A percentile compares a stretch with the other conserved stretches of the same genome.
Conservation (phyloP, 2,329 filamentous ascomycete genomes). For the Epichloe aotearoae region DNA sequence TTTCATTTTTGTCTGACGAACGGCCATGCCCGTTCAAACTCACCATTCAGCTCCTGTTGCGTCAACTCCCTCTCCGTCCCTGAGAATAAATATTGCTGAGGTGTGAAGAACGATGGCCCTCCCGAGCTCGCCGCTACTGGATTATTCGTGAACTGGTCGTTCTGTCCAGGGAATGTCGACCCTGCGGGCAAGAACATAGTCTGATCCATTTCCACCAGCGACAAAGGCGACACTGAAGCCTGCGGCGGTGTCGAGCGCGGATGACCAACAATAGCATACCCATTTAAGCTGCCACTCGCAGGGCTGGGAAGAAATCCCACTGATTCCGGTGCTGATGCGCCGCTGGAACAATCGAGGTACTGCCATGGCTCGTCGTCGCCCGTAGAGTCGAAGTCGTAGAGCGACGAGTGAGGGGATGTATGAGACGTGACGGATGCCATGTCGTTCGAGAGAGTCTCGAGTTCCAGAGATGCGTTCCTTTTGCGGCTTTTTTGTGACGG, state of each 20-base stretch:
- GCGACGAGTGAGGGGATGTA: constrained; percentile 25
- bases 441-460: not conserved
- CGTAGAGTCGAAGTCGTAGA: constrained; percentile 26
- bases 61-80: constrained; percentile 16
- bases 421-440: constrained; percentile 28
- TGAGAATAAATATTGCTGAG: constrained; percentile 26
- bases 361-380: constrained; percentile 33
- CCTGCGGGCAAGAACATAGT: constrained; percentile 20
- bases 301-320: constrained; percentile 36
- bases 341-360: constrained; percentile 24
- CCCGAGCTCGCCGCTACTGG: constrained; percentile 7
- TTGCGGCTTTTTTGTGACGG: not conserved
- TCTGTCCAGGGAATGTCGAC: constrained; percentile 17
- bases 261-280: constrained; percentile 33
- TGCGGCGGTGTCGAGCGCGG: constrained; percentile 15
- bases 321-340: constrained; percentile 23
- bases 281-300: constrained; percentile 35
- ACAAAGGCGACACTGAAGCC: constrained; percentile 27
- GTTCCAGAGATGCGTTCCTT: not conserved
- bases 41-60: constrained; percentile 18
- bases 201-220: constrained; percentile 25
- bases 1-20: not conserved
- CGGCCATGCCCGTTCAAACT: constrained; percentile 6
- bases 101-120: constrained; percentile 16
- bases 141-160: constrained; percentile 18